Base-by-base conservation (phyloP, 768 basidiomycete genomes). In the Pholiota molesta region DNA sequence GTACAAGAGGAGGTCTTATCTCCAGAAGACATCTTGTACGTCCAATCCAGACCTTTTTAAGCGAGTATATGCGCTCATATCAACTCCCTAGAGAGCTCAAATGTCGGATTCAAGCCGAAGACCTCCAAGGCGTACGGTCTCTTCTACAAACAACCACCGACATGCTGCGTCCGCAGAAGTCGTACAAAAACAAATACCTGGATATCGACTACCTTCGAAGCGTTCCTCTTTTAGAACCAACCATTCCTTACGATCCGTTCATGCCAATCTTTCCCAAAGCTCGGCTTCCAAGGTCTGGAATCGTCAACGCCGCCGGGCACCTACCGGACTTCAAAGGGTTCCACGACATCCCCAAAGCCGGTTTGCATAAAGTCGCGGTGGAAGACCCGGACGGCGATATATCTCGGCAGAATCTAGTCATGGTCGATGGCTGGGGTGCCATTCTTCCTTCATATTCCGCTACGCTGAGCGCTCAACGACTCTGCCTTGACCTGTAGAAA, bases 371-470 rank as follows among this genome's bases (percentile, higher is more conserved):
- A 35, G 64, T 66, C 1, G 68, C 67, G 14, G 66, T 68, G n/a
- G 63, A 65, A 44, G 75, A 81, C 51, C 73, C 78, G 37, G 81
- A 83, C 23, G 72, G 72, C 3, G 81, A 85, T 52, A 62, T 84
- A 6, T 73, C 79, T n/a, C 69, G 68, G 35, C 78, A 80, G 54
- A 83, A 85, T 69, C 81, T 91, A 78, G 74, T 80, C 9, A 67
- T 89, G 35, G 81, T 90, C 0, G 79, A 85, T 71, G 90, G 88
- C 29, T 88, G 88, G 87, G 71, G 90, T 90, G 68, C 47, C 47
- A 83, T 80, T 45, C 55, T 16, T 17, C 49, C 17, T 55, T 52
- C 39, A 53, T 44, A 49, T 19, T 49, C 21, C 28, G 28, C 39
- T 6, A n/a, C 58, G 9, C 19, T 51, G 4, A 42, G 55, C 52